Base-by-base conservation (phyloP, 2,329 filamentous ascomycete genomes). In the Curvularia sp. region DNA sequence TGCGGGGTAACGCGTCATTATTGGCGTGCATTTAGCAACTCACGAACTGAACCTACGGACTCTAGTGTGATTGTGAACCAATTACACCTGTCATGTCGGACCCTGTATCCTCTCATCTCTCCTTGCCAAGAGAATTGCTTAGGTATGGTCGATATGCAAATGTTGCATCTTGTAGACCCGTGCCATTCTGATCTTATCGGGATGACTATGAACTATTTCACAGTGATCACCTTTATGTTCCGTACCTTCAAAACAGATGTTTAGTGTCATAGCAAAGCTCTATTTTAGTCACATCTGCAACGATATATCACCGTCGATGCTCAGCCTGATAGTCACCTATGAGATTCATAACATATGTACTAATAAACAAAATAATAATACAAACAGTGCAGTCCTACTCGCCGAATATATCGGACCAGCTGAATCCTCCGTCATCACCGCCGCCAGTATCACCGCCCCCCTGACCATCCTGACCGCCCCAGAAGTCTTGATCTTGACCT, bases 361-460 rank as follows among this genome's bases (percentile, higher is more conserved):
- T 49, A 49, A 5, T 38, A 12, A 38, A 13, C 34, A 53, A 19
- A 46, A 19, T 53, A n/a, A 15, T 56, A 15, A 41, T 48, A 59
- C 52, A 60, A 3, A 18, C 32, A 36, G 18, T 8, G 19, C 7
- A 15, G 3, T 34, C 28, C 43, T 58, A 59, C 36, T 59, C 45
- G 62, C 52, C 68, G 36, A 72, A 71, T 60, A 66, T 71, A 49
- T 73, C 71, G 3, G 60, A 57, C 65, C 66, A 69, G 42, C 66
- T 67, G 15, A 64, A 69, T 5, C 61, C 67, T 19, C 64, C 67
- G 21, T 65, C 69, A 3, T 63, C 65, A 10, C 65, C 66, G 32
- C 60, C 64, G 12, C 54, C 76, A 23, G 76, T 73, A 27, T 78
- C 71, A 19, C 77, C 75, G 45, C 80, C 77, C 18, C 71, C 53